A percentile compares a stretch with the other conserved stretches of the same genome.
Conservation (phyloP, 306 rosid genomes). For the Prunus armeniaca region DNA sequence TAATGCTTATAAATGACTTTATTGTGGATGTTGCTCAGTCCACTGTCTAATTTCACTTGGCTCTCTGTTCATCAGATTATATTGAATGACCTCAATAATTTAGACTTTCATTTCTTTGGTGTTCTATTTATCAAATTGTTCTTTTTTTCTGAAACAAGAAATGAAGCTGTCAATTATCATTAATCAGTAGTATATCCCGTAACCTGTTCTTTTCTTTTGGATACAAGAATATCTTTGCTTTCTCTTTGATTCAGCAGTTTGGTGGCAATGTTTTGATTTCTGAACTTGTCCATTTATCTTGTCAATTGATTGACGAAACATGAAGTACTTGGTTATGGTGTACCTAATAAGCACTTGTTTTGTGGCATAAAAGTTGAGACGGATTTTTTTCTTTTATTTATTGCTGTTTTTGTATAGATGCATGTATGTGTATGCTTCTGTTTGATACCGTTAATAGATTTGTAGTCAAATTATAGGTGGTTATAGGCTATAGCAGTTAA, state of each 20-base stretch:
- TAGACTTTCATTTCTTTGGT: not conserved
- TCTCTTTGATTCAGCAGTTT: not conserved
- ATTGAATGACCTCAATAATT: constrained; percentile 9
- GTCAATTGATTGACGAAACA: not conserved
- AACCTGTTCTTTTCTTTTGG: not conserved
- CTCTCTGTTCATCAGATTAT: constrained; percentile 7
- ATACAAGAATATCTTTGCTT: not conserved
- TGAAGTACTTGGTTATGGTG: not conserved
- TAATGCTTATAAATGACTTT: constrained; percentile 1
- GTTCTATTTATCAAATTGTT: not conserved
- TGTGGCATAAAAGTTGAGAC: not conserved
- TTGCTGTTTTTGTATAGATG: not conserved
- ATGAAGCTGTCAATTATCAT: not conserved
- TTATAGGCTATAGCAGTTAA: not conserved
- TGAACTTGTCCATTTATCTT: not conserved
- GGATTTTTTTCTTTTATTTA: not conserved
- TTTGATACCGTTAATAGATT: not conserved
- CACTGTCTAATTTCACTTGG: constrained; percentile 12
- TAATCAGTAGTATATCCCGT: not conserved
- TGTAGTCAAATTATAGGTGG: not conserved
- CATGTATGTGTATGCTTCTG: not conserved
- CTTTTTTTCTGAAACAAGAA: not conserved
- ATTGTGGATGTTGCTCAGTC: not conserved
- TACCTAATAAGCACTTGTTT: not conserved
- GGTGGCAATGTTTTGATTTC: not conserved